Percentiles rank a stretch among this genome's conserved stretches.
Conservation (phyloP, 371 early-diverging fungal genomes). For the Chytridium lagenaria region DNA sequence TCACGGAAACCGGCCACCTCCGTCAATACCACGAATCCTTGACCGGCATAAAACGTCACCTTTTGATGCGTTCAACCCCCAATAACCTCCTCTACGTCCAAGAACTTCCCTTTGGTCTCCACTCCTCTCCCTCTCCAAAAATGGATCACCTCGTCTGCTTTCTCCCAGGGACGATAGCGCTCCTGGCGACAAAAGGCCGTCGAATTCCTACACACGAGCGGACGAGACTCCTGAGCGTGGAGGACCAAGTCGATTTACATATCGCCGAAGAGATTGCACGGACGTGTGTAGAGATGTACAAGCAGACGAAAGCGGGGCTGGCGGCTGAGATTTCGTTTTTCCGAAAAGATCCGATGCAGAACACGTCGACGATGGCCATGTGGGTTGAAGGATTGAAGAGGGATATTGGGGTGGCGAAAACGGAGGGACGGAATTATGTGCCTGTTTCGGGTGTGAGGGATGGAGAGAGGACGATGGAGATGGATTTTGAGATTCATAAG, state of each 20-base stretch:
- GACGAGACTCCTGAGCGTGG: conserved; percentile 4
- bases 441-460: conserved; percentile 13
- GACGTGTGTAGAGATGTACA: conserved; percentile 85
- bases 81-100: conserved; percentile 73
- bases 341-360: no score
- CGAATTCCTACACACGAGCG: conserved; percentile 35
- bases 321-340: conserved; percentile 81
- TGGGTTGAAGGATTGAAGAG: no score
- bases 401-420: no score
- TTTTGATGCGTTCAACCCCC: conserved; percentile 68
- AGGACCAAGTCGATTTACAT: conserved; percentile 64
- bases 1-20: conserved; percentile 65
- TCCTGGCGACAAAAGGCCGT: conserved; percentile 74
- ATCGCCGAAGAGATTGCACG: conserved; percentile 78
- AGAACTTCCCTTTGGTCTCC: conserved; percentile 57
- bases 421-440: no score
- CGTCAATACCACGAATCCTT: conserved; percentile 74
- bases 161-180: conserved; percentile 82
- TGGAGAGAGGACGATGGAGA: conserved; percentile 46
- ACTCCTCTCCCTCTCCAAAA: conserved; percentile 56
- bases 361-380: no score
- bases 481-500: conserved; percentile 70
- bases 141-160: conserved; percentile 97
- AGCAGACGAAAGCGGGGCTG: conserved; percentile 75
- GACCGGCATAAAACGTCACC: conserved; percentile 72